Conservation (phyloP, 352 stramenopile genomes). For the Globisporangium camurandrum region DNA sequence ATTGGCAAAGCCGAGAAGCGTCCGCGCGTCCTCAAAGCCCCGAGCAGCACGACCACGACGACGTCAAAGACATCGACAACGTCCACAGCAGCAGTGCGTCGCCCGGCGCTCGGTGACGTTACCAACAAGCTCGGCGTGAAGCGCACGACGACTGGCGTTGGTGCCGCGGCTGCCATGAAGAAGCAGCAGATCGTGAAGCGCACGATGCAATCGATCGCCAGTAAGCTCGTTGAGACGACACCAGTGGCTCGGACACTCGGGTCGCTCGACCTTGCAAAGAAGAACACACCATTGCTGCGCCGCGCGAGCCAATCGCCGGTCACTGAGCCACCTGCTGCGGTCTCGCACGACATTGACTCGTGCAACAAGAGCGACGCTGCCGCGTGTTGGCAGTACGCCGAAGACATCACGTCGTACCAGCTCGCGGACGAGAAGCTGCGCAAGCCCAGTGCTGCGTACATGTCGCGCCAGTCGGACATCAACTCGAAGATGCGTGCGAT, state of each 20-base stretch:
- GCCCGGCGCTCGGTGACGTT: constrained; percentile 48
- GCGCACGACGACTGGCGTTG: constrained; percentile 38
- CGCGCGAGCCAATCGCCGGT: too few relatives aligned
- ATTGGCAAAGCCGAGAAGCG: constrained; percentile 50
- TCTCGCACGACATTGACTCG: constrained; percentile 65
- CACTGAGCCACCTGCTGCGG: constrained; percentile 10
- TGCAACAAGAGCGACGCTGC: constrained; percentile 57
- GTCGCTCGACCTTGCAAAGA: constrained; percentile 24
- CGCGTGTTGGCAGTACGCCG: constrained; percentile 73
- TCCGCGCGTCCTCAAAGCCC: constrained; percentile 37
- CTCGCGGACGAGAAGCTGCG: constrained; percentile 58
- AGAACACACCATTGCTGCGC: constrained; percentile 18
- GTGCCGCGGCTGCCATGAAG: constrained; percentile 42
- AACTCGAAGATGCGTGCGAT: constrained; percentile 99
- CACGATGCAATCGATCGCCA: constrained; percentile 15
- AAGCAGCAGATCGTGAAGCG: constrained; percentile 28
- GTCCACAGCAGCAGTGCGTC: constrained; percentile 13
- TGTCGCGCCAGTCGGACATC: constrained; percentile 92
- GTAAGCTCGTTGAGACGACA: constrained; percentile 21
- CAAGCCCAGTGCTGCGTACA: constrained; percentile 62
- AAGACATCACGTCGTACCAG: constrained; percentile 79
- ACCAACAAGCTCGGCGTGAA: constrained; percentile 77
- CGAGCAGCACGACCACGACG: constrained; percentile 11
- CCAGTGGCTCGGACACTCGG: constrained; percentile 27
- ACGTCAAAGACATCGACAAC: constrained; percentile 14